phyloP scores from a whole-genome alignment of 331 rosid species.

The Quercus lobata region DNA sequence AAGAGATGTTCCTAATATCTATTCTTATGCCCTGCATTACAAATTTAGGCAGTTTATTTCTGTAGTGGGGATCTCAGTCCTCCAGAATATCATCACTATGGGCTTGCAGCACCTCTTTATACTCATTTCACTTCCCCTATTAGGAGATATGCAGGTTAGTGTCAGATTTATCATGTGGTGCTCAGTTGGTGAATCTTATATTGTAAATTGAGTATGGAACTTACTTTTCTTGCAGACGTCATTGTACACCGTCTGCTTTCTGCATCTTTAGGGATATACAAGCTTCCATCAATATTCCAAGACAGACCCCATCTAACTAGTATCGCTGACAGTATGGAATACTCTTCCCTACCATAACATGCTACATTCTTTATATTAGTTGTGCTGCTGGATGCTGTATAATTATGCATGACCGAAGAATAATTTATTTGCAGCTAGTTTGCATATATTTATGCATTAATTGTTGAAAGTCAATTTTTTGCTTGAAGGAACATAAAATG shows the following conservation, averaged over 20 bases:
- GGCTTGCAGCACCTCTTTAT: constrained; percentile 90
- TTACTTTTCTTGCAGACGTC: constrained; percentile 59
- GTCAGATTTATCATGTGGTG: constrained; percentile 6
- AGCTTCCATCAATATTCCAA: constrained; percentile 72
- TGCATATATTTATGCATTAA: not conserved
- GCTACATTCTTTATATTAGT: not conserved
- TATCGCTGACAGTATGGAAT: constrained; percentile 77
- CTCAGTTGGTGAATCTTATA: constrained; percentile 13
- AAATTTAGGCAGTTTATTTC: constrained; percentile 85
- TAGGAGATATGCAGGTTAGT: constrained; percentile 87
- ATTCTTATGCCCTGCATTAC: not conserved
- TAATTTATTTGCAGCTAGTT: not conserved
- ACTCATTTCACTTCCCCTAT: constrained; percentile 99
- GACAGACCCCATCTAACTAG: constrained; percentile 75
- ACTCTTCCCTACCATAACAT: constrained; percentile 1
- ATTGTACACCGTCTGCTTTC: constrained; percentile 95
- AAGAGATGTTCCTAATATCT: not conserved
- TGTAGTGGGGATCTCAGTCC: constrained; percentile 95
- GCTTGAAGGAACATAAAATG: not conserved
- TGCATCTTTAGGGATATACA: constrained; percentile 77
- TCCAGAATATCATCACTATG: constrained; percentile 93
- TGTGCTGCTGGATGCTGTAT: not conserved
- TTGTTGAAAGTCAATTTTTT: not conserved
- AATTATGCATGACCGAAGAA: not conserved
- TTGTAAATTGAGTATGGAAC: constrained; percentile 11